Base-by-base conservation (phyloP, 1,284 basidiomycete genomes). In the Rhodotorula sp. region DNA sequence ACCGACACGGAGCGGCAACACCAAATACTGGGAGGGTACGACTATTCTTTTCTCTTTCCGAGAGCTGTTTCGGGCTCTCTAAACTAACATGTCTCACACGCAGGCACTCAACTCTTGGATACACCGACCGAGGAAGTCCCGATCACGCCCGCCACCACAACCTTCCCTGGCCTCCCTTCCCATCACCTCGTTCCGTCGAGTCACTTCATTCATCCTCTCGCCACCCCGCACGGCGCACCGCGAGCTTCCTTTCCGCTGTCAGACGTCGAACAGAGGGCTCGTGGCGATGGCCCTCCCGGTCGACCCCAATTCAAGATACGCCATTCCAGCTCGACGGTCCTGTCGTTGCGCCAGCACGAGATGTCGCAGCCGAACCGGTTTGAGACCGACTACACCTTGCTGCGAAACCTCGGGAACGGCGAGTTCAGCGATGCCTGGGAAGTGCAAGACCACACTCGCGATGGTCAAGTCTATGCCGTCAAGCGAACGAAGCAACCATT, bases 381-480 rank as follows among this genome's bases (percentile, higher is more conserved):
- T 74, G 88, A 89, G 79, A 86, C 85, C 63, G 87, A 90, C 58
- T 98, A 97, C 80, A 85, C 88, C 38, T 88, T 91, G 69, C 83
- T 92, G 47, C 90, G 92, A 68, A 87, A 89, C 76, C 85, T 98
- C 26, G 97, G 97, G 7, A 88, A 89, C 68, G 97, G 97, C 23
- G 93, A 95, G 79, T 99, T 98, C 82, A 94, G 93, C 55, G 90
- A 91, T 76, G 95, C 94, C 19, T 88, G 95, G 82, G 95, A 94
- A 83, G 95, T 93, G 12, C 86, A 87, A 73, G 86, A 88, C 77
- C 88, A 90, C 7, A 82, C 83, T 52, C 78, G 79, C 52, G 81
- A 82, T 48, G 84, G 84, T 23, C 84, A 84, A 58, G 83, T 92
- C 31, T 97, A 86, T 80, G 97, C 97, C 3, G 88, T 99, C 78